Evolutionary conservation across 2,329 filamentous ascomycete genomes (phyloP), one percentile per base, ranked within the genome.

Genomic region (Colletotrichum graminicola): DNA sequence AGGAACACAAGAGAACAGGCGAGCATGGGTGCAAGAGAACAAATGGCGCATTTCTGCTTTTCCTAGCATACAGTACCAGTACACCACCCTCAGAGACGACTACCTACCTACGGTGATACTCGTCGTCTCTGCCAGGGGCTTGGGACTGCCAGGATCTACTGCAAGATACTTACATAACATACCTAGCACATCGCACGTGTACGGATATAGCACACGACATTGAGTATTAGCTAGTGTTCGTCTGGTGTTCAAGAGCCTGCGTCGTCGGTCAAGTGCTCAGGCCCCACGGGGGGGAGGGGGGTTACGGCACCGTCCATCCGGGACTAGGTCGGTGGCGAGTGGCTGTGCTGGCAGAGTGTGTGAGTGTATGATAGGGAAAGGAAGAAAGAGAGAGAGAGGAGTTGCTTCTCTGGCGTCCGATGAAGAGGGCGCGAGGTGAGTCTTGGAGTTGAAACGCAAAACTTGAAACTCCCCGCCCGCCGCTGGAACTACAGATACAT

Each of bases 381-480:
- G 36, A 14, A 39, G 8, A 34, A 5, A 36, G 34, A 8, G 10
- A 29, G 34, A 34, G 32, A 62, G 10, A 23, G 60, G 34, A 23
- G 23, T 67, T 71, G 68, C 68, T 67, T 71, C 64, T 68, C 43
- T 63, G 45, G 63, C 52, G 51, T 67, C 64, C 18, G n/a, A 56
- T 43, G 45, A 29, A 67, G 41, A 47, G 36, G 49, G 3, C 18
- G 11, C 6, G 11, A 16, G 14, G 39, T 41, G 18, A 59, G 61
- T 66, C 62, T 55, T 63, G 47, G 56, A 51, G 60, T 54, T 29
- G 39, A 34, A 34, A 68, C 39, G 39, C 47, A 51, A 54, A 54
- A 54, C 36, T 52, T 23, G 14, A 51, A 29, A 51, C 49, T 29
- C 60, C 26, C 21, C 45, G 32, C 45, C 26, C 36, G 41, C 32